Evolutionary conservation across 1,139 yeast species (phyloP).

Genomic region (Taphrina confusa): DNA sequence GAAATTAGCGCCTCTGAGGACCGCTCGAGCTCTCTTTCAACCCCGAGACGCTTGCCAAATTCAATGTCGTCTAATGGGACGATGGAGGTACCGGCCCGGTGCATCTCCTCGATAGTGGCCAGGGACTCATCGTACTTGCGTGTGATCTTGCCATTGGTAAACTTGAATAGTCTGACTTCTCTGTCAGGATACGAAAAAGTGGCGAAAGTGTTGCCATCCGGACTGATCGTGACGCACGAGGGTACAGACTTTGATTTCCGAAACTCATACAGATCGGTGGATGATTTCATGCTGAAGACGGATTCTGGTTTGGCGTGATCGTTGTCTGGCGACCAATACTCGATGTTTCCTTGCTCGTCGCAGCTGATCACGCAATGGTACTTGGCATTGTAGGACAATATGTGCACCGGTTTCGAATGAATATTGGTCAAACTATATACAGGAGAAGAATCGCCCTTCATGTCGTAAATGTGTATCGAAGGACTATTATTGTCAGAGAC

Average conservation of each 20-base stretch:
- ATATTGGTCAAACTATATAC: constrained; percentile 41
- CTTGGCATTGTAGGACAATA: constrained; percentile 46
- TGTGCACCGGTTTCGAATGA: constrained; percentile 47
- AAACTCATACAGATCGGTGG: constrained; percentile 52
- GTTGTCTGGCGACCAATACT: constrained; percentile 50
- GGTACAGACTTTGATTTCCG: constrained; percentile 47
- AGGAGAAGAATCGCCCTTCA: constrained; percentile 38
- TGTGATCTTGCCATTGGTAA: constrained; percentile 48
- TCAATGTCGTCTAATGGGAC: constrained; percentile 44
- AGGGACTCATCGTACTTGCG: constrained; percentile 48
- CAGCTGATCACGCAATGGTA: constrained; percentile 49
- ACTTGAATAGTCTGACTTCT: constrained; percentile 47
- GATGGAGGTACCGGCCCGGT: constrained; percentile 43
- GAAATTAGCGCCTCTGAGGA: constrained; percentile 39
- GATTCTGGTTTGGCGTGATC: constrained; percentile 40
- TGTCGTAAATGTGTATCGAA: constrained; percentile 44
- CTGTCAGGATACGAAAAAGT: constrained; percentile 47
- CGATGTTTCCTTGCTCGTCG: constrained; percentile 52
- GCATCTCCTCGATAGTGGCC: constrained; percentile 43
- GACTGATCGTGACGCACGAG: constrained; percentile 43
- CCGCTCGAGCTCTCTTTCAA: constrained; percentile 44
- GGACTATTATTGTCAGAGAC: constrained; percentile 44
- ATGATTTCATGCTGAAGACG: constrained; percentile 50
- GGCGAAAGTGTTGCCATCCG: constrained; percentile 44
- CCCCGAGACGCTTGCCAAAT: constrained; percentile 44